Base-by-base conservation (phyloP, 352 stramenopile genomes). In the Paralagenidium karlingii region DNA sequence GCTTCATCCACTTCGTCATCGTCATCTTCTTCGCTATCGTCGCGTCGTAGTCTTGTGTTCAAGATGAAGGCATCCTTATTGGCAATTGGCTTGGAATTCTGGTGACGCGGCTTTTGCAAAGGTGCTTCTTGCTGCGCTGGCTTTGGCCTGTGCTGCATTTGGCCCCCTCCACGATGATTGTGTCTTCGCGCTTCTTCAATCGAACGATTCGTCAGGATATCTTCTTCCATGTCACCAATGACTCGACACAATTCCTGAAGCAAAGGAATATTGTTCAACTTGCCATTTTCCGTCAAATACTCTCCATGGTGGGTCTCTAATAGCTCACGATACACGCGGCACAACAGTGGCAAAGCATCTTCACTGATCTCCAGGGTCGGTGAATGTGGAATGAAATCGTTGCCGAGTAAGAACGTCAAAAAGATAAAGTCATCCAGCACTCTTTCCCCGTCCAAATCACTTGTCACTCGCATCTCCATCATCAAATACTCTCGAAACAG, bases 351-450 rank as follows among this genome's bases (percentile, higher is more conserved):
- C 44, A 99, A 98, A 0, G 94, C 95, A 19, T 97, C 89, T 60
- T 99, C 95, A 25, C 81, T 87, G 60, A 99, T 99, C 66, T 99
- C 94, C 8, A 99, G 65, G 31, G 93, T 96, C 31, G 95, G 96
- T 48, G 97, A 91, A 55, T 99, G 96, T 12, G 96, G 96, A 42
- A 99, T 90, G 45, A 99, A 99, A 54, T 99, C 96, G 68, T 99
- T 99, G 27, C 96, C 96, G 3, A 99, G 82, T 29, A 99, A 68
- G 58, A 99, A 99, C n/a, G 94, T 99, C 40, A 99, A 77, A 51
- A 99, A 85, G 8, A 99, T 96, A 59, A 99, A 99, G 58, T 99
- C 96, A 63, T 99, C 96, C 47, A 99, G 90, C 43, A 98, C 87
- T 13, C 94, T 74, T 58, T 99, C 96, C 16, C 68, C 69, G 43